phyloP scores from a whole-genome alignment of 371 early-diverging fungal genomes.

The Syncephalis fuscata region DNA sequence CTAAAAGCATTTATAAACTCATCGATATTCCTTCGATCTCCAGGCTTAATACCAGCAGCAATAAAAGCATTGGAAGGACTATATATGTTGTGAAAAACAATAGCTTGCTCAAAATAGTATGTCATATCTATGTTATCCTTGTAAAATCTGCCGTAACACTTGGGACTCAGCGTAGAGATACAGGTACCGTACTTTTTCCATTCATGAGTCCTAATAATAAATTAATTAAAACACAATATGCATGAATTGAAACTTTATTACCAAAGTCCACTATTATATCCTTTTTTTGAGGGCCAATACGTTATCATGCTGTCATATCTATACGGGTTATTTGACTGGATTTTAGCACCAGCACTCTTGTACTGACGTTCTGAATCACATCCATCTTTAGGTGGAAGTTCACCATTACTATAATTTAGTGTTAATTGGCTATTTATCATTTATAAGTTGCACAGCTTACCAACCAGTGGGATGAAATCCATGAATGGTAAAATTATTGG shows the following conservation, averaged over 20 bases:
- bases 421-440: too few species aligned
- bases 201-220: slow-evolving; percentile 35
- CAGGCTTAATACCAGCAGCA: slow-evolving; percentile 39
- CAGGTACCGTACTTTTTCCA: slow-evolving; percentile 75
- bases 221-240: neutral
- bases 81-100: slow-evolving; percentile 30
- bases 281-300: slow-evolving; percentile 59
- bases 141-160: slow-evolving; percentile 23
- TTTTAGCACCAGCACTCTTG: neutral
- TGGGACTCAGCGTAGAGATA: slow-evolving; percentile 39
- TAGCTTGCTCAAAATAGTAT: slow-evolving; percentile 30
- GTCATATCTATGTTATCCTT: slow-evolving; percentile 29
- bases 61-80: slow-evolving; percentile 36
- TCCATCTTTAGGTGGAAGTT: slow-evolving; percentile 33
- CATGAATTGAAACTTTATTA: neutral
- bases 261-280: slow-evolving; percentile 22
- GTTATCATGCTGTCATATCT: slow-evolving; percentile 34
- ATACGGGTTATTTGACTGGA: slow-evolving; percentile 1
- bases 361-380: slow-evolving; percentile 47
- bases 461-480: slow-evolving; percentile 72
- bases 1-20: neutral
- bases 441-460: slow-evolving; percentile 6
- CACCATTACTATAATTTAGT: slow-evolving; percentile 23
- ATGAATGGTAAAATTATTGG: slow-evolving; percentile 39
- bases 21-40: slow-evolving; percentile 3